Base-by-base conservation (phyloP, 2,329 filamentous ascomycete genomes). In the Alternaria novae-zelandiae region DNA sequence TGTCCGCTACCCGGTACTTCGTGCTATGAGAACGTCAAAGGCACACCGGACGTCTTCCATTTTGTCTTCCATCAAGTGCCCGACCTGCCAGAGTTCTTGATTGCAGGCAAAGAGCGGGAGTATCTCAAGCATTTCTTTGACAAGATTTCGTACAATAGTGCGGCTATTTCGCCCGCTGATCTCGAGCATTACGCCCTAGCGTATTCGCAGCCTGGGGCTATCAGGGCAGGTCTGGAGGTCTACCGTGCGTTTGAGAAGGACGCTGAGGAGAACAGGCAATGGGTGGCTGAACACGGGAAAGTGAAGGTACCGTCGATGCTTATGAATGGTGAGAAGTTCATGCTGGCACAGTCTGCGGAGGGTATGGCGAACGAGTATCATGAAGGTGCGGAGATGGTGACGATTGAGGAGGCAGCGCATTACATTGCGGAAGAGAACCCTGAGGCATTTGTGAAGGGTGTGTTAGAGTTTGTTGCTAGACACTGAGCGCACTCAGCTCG, bases 81-180 rank as follows among this genome's bases (percentile, higher is more conserved):
- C 25, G 65, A 69, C 36, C 26, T 69, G 7, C 62, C 70, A 4
- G 61, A 66, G 57, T 63, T 64, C 1, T 11, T 63, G 15, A 63
- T 65, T 41, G 47, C 56, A 6, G 61, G 64, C 17, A 65, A 67
- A 32, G 61, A 63, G 49, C 49, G 57, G 32, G 56, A 54, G n/a
- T 62, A 67, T 6, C 36, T 59, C 20, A 66, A 66, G 20, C 61
- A 66, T 6, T 66, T 64, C 57, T 64, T 66, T 21, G 61, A 64
- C 4, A 64, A 66, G 41, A 41, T 60, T 1, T 20, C 32, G 6
- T 58, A 54, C 10, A 66, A 66, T 10, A 66, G 57, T 32, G 54
- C 43, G 5, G 59, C 62, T 3, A 65, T 67, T 12, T 55, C 58
- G 3, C 50, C 57, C 0, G 12, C 55, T 0, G 64, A 64, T 49